Base-by-base conservation (phyloP, 1,139 yeast genomes). In the Debaryomyces coudertii region DNA sequence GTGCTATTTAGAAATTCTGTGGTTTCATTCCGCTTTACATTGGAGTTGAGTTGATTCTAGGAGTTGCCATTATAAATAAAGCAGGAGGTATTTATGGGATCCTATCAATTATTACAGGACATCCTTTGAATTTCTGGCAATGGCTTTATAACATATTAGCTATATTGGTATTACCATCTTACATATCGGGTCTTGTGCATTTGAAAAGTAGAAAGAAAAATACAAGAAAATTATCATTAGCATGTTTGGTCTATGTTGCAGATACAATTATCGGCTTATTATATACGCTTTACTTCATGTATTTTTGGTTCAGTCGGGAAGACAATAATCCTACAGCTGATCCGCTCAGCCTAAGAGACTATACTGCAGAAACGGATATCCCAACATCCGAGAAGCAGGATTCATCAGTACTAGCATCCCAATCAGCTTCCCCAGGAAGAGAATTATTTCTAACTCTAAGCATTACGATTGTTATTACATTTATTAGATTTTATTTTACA, bases 61-160 rank as follows among this genome's bases (percentile, higher is more conserved):
- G 90, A 2, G 73, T 87, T 31, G 86, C 95, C 18, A 80, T 90
- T 40, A 76, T 92, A 56, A 92, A 93, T 70, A 92, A 92, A 64
- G 90, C 93, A 51, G 85, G 96, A 47, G 97, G 98, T 7, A 73
- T 85, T 23, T 93, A 86, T 65, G 99, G 98, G 24, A 73, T 92
- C 35, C 71, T 92, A 29, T 90, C 98, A 1, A 68, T 93, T 36
- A 79, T 93, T 59, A 92, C 97, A 0, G 95, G 97, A 1, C 97
- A 90, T 59, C 95, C 95, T 2, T 76, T 92, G 48, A 85, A 84
- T 52, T 81, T 83, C 51, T 73, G 87, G 73, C 97, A 93, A 62
- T 88, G 97, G 96, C 54, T 87, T 1, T 82, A 86, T 57, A 90
- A 92, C 65, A 61, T 85, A 31, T 66, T 85, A 53, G 85, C 95